Evolutionary conservation across 2,329 filamentous ascomycete species (phyloP).

Genomic region (Talaromyces piceae): DNA sequence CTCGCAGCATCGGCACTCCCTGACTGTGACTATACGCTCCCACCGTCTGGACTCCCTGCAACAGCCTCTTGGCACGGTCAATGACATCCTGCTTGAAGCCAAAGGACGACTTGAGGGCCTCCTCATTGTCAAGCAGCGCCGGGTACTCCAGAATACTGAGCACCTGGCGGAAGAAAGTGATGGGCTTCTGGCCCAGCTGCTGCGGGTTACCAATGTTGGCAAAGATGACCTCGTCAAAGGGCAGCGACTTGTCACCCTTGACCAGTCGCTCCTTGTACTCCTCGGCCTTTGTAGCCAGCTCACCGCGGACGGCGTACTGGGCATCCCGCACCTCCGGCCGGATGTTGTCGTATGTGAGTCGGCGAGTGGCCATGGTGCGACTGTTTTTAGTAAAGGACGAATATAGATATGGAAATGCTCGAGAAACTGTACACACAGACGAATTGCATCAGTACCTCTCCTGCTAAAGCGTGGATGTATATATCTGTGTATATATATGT

Average conservation of each 20-base stretch:
- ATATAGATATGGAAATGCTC: background rate
- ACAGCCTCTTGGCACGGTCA: conserved; percentile 69
- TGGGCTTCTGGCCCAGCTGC: conserved; percentile 97
- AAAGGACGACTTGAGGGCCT: conserved; percentile 65
- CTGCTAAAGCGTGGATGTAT: background rate
- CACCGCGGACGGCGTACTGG: conserved; percentile 93
- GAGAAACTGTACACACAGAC: background rate
- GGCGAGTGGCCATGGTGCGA: conserved; percentile 43
- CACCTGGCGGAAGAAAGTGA: conserved; percentile 98
- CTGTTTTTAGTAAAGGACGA: conserved; percentile 16
- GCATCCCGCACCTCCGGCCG: conserved; percentile 81
- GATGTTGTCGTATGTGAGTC: conserved; percentile 76
- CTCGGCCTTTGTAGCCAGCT: conserved; percentile 89
- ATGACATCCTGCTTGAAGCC: conserved; percentile 89
- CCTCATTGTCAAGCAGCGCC: conserved; percentile 68
- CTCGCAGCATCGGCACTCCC: conserved; percentile 75
- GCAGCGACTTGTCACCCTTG: conserved; percentile 51
- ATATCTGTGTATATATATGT: background rate
- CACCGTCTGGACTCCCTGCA: conserved; percentile 80
- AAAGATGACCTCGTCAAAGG: conserved; percentile 85
- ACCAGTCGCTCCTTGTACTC: conserved; percentile 70
- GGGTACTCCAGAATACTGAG: conserved; percentile 91
- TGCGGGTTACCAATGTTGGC: conserved; percentile 99
- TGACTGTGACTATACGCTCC: conserved; percentile 95
- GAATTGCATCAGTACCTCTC: background rate